A percentile compares a stretch with the other conserved stretches of the same genome.
Evolutionary conservation across 352 stramenopile species (phyloP).

Genomic region (Globisporangium heterothallicum): DNA sequence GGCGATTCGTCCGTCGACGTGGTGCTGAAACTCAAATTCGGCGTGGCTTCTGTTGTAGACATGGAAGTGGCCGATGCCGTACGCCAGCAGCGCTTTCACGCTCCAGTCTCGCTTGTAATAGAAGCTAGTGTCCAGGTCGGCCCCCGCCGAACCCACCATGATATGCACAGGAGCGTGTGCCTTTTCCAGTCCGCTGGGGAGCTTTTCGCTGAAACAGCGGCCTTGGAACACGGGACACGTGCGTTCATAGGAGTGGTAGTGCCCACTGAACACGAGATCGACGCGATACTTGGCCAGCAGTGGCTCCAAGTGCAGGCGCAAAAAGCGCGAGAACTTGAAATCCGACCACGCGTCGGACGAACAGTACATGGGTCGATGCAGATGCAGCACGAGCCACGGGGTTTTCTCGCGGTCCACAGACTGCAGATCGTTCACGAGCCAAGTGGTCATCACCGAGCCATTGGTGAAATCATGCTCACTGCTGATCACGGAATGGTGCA

Average conservation of each 20-base stretch:
- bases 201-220: conserved; percentile 16
- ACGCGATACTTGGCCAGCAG: conserved; percentile 44
- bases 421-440: conserved; percentile 48
- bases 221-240: conserved; percentile 52
- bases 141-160: conserved; percentile 46
- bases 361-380: conserved; percentile 58
- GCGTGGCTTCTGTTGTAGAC: conserved; percentile 50
- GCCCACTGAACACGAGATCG: conserved; percentile 52
- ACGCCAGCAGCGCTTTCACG: conserved; percentile 7
- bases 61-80: conserved; percentile 46
- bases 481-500: conserved; percentile 28
- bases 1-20: conserved; percentile 12
- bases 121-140: conserved; percentile 24
- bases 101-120: conserved; percentile 25
- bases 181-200: neutral
- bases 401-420: conserved; percentile 41
- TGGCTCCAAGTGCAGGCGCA: conserved; percentile 42
- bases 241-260: conserved; percentile 62
- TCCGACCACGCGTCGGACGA: conserved; percentile 32
- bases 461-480: conserved; percentile 4
- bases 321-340: conserved; percentile 31
- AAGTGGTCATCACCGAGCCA: conserved; percentile 38
- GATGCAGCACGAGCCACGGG: conserved; percentile 57
- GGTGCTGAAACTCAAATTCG: conserved; percentile 49
- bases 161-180: conserved; percentile 46